Evolutionary conservation across 257 asterid genomes (phyloP).

Genomic region (Marsdenia floribunda): DNA sequence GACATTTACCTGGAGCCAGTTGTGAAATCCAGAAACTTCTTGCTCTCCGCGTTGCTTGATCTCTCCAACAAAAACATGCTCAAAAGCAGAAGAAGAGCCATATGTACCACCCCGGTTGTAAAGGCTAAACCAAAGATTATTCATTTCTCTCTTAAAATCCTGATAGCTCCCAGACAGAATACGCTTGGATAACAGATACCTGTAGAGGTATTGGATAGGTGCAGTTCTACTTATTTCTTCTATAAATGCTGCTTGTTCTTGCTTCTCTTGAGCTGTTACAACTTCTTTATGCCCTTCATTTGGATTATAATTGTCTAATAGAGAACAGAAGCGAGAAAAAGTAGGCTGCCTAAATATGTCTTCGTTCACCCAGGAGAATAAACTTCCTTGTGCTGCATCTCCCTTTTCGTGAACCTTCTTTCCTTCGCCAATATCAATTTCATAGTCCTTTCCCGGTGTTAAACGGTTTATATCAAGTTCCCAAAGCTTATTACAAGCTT

Average conservation of each 20-base stretch:
- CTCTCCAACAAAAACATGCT: slow-evolving; percentile 99
- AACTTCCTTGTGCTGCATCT: slow-evolving; percentile 72
- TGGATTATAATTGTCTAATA: slow-evolving; percentile 90
- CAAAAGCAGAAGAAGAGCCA: slow-evolving; percentile 88
- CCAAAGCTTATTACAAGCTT: slow-evolving; percentile 78
- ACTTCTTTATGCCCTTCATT: slow-evolving; percentile 76
- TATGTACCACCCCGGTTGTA: slow-evolving; percentile 85
- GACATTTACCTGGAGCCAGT: slow-evolving; percentile 88
- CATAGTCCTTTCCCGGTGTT: slow-evolving; percentile 72
- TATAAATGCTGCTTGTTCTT: slow-evolving; percentile 76
- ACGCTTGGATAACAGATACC: slow-evolving; percentile 60
- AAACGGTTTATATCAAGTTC: slow-evolving; percentile 76
- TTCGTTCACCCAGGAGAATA: slow-evolving; percentile 70
- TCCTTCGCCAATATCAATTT: slow-evolving; percentile 85
- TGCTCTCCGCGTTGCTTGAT: slow-evolving; percentile 74
- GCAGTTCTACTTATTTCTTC: slow-evolving; percentile 96
- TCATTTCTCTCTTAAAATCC: slow-evolving; percentile 66
- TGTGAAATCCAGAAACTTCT: slow-evolving; percentile 87
- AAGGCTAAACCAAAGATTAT: slow-evolving; percentile 78
- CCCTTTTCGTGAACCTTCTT: slow-evolving; percentile 70
- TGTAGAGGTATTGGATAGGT: slow-evolving; percentile 76
- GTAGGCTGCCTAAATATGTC: slow-evolving; percentile 65
- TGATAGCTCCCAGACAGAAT: slow-evolving; percentile 37
- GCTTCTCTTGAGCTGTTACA: slow-evolving; percentile 71
- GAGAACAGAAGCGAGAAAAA: slow-evolving; percentile 78